phyloP scores from a whole-genome alignment of 768 basidiomycete genomes.

The Chalciporus sphaerocephalus region DNA sequence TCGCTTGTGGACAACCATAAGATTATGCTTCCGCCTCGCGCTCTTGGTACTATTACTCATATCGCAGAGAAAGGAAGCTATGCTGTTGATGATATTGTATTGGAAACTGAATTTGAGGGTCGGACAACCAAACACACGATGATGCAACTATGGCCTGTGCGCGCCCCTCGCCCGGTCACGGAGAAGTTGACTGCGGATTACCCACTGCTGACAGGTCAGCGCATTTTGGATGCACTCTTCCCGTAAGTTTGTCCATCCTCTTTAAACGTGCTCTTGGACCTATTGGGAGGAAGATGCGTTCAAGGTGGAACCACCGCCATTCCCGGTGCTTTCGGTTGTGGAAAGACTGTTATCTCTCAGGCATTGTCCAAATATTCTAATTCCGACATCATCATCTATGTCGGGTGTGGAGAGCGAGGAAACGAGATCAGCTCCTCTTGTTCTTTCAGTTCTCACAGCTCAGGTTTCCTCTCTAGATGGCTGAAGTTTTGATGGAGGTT shows the following conservation, averaged over 20 bases:
- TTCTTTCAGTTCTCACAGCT: conserved; percentile 38
- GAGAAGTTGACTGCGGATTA: conserved; percentile 92
- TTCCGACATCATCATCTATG: conserved; percentile 98
- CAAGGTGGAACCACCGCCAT: conserved; percentile 97
- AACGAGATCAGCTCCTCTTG: conserved; percentile 63
- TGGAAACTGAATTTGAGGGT: conserved; percentile 97
- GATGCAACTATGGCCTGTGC: conserved; percentile 99
- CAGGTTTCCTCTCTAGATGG: conserved; percentile 57
- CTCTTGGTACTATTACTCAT: conserved; percentile 89
- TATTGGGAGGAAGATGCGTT: conserved; percentile 60
- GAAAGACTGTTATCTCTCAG: conserved; percentile 98
- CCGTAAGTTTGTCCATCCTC: conserved; percentile 52
- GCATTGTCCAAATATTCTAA: conserved; percentile 98
- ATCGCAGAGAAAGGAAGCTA: conserved; percentile 95
- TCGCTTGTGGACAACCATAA: conserved; percentile 96
- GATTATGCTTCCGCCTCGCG: conserved; percentile 91
- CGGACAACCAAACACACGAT: conserved; percentile 89
- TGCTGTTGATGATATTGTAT: conserved; percentile 83
- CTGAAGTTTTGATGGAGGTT: conserved; percentile 98
- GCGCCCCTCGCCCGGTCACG: conserved; percentile 92
- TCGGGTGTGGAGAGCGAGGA: conserved; percentile 98
- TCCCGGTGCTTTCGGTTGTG: conserved; percentile 98
- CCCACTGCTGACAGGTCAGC: conserved; percentile 93
- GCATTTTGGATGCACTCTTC: conserved; percentile 94
- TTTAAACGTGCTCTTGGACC: background rate